phyloP scores from a whole-genome alignment of 441 rosid genomes.

The Capsella rubella region DNA sequence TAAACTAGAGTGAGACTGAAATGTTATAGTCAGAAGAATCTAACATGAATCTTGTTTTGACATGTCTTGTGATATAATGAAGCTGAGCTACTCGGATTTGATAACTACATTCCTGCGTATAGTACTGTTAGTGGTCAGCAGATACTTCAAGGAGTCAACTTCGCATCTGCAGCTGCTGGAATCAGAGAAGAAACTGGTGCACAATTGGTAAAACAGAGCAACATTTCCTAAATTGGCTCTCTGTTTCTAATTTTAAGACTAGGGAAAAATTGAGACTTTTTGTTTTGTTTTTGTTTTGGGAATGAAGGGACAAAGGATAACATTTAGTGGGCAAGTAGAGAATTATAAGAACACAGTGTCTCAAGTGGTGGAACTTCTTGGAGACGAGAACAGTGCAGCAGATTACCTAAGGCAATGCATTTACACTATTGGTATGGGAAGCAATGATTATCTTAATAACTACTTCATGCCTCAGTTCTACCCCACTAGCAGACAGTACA shows the following conservation, averaged over 20 bases:
- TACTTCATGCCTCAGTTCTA: conserved; percentile 51
- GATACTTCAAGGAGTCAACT: conserved; percentile 67
- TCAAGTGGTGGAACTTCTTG: conserved; percentile 43
- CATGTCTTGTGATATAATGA: conserved; percentile 23
- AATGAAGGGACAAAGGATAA: conserved; percentile 57
- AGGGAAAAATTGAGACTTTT: background rate
- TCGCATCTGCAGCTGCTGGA: conserved; percentile 73
- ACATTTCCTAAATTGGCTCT: background rate
- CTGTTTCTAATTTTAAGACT: background rate
- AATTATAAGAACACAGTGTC: conserved; percentile 49
- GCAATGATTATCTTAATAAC: conserved; percentile 65
- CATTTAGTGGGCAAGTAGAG: conserved; percentile 52
- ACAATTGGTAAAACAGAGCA: conserved; percentile 46
- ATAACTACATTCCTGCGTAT: conserved; percentile 56
- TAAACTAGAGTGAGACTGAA: background rate
- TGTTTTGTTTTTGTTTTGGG: background rate
- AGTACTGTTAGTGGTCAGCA: conserved; percentile 35
- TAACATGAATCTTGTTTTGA: background rate
- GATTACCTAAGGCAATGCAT: conserved; percentile 55
- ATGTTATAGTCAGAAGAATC: background rate
- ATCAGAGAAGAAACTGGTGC: conserved; percentile 60
- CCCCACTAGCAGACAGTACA: conserved; percentile 42
- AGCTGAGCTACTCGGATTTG: conserved; percentile 68
- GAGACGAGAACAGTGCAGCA: conserved; percentile 43
- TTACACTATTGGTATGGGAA: conserved; percentile 57